Conservation (phyloP, 2,329 filamentous ascomycete species). For the Fusarium sambucinum region DNA sequence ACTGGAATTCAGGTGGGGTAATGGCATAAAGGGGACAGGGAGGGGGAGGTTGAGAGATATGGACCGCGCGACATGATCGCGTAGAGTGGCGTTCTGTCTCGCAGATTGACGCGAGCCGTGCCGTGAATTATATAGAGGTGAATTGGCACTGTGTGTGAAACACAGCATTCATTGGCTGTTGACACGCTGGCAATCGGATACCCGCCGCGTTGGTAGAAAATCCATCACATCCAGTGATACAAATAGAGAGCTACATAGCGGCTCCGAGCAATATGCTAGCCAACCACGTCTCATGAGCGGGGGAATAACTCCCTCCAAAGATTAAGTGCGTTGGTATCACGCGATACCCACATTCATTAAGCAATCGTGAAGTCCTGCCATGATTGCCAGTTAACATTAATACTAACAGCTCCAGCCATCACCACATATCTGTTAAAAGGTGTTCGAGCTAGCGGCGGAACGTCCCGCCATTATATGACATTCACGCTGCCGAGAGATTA, state of each 20-base stretch:
- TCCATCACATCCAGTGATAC: constrained; percentile 16
- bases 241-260: constrained; percentile 29
- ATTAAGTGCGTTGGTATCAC: constrained; percentile 8
- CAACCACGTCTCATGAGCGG: constrained; percentile 28
- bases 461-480: constrained; percentile 38
- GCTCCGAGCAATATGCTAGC: constrained; percentile 7
- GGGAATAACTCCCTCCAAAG: neutral
- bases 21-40: constrained; percentile 26
- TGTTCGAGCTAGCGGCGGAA: constrained; percentile 37
- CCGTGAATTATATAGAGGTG: constrained; percentile 1
- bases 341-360: constrained; percentile 19
- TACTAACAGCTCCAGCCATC: neutral
- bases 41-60: constrained; percentile 7
- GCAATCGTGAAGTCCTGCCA: neutral
- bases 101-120: constrained; percentile 29
- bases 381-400: neutral
- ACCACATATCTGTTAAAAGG: neutral
- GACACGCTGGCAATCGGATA: constrained; percentile 29
- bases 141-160: constrained; percentile 5
- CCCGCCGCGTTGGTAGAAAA: constrained; percentile 3
- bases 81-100: constrained; percentile 41
- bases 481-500: neutral
- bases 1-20: constrained; percentile 35
- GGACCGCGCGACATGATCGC: constrained; percentile 41
- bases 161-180: constrained; percentile 14